Base-by-base conservation (phyloP, 768 basidiomycete genomes). In the Megacollybia marginata region DNA sequence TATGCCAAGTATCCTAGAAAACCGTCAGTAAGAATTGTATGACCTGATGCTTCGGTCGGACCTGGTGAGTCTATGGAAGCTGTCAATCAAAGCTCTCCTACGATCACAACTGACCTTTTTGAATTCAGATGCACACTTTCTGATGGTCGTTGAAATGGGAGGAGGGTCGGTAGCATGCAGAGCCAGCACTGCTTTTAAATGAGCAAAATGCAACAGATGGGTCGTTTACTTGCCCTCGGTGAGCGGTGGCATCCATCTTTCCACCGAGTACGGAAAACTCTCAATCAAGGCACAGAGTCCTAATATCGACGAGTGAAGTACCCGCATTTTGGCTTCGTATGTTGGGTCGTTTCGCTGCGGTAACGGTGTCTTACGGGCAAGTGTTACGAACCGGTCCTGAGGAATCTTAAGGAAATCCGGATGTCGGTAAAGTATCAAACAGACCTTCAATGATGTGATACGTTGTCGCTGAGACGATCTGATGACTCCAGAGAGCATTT, bases 231-330 rank as follows among this genome's bases (percentile, higher is more conserved):
- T 57, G 86, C 87, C 78, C 72, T 89, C 87, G 33, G 86, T 87
- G 47, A 90, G 72, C 16, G 85, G 70, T 31, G 87, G 87, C 77
- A 95, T 83, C 86, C 92, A 97, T 42, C 82, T 75, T 58, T 95
- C 94, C 2, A 96, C 88, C 10, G 92, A 92, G 69, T 95, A 96
- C 11, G 94, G 94, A 66, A 88, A 88, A 50, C 93, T 94, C 62
- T 92, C 89, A 46, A 97, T 79, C 42, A 97, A 74, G 9, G 94
- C 89, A 57, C 89, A 90, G 47, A 93, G 74, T 31, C 94, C 94
- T 46, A 97, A 77, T 48, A 97, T 85, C 6, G 89, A 92, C 31
- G 89, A 89, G 62, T 96, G 92, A 49, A 94, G 72, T 44, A 76
- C 74, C 43, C 83, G 79, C 55, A 93, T 62, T 11, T 80, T 74